Evolutionary conservation across 2,329 filamentous ascomycete species (phyloP), one percentile per base, ranked within the genome.

Genomic region (Gremmenia infestans): DNA sequence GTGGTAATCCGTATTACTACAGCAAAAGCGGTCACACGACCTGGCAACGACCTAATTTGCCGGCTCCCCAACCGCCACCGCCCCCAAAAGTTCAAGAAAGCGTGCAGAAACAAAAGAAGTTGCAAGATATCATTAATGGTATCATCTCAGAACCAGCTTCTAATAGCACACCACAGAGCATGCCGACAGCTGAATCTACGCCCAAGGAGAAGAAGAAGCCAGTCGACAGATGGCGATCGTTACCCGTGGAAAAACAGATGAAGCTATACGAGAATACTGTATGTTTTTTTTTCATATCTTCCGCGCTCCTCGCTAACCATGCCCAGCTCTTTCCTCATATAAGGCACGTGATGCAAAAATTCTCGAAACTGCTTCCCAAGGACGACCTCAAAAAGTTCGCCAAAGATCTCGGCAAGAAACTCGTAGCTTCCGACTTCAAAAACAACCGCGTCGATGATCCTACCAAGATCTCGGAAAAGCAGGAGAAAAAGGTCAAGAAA

Each of bases 181-280:
- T 88, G 1, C 82, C 85, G 57, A 60, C 65, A 4, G 52, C 59
- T 6, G 78, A 82, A 11, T 75, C 77, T 3, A 81, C 74, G 52
- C 76, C 80, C 1, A 78, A 80, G 5, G 72, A 76, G 4, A 78
- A 78, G 47, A 81, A 87, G 71, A 78, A 78, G 5, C 86, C 82
- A 64, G 79, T 80, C 65, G 86, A 90, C 48, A 89, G 87, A 69
- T 91, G 88, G 88, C 80, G 83, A 54, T 80, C 79, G 57, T 71
- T 86, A 35, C 78, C 86, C 1, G 71, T 85, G 63, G 92, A 97
- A 62, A 97, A 97, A 73, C 90, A 94, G 73, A 95, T 91, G 82
- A 96, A 91, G 75, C 79, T 96, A 2, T 97, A 97, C 67, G 92
- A 97, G 72, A 92, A 92, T 68, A 96, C 91, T 51, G 91, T 95